These are phyloP conservation scores for Volvox reticuliferus DNA, from an alignment of 139 green algal species.

Conservation along the genomic window DNA sequence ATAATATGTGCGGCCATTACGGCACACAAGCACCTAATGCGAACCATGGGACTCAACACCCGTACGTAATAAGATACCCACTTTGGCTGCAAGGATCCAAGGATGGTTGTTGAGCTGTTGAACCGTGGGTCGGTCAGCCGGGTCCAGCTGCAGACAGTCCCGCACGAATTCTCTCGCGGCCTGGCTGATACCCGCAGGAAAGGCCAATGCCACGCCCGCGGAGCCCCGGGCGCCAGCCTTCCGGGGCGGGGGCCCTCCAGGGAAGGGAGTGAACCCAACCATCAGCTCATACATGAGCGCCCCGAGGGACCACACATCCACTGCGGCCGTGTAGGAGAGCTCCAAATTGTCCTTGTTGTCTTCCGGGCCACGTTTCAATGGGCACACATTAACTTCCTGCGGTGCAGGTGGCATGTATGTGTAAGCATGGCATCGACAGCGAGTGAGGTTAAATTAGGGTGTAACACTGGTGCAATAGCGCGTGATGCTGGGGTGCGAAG, in stretches of 20 bases:
- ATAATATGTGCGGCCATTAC: no score
- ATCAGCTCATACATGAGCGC: slow-evolving; percentile 72
- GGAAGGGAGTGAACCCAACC: slow-evolving; percentile 40
- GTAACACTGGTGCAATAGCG: no score
- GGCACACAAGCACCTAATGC: not conserved
- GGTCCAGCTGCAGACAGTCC: slow-evolving; percentile 44
- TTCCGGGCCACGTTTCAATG: slow-evolving; percentile 57
- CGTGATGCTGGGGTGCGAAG: no score
- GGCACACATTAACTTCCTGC: slow-evolving; percentile 48
- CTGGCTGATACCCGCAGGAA: slow-evolving; percentile 27
- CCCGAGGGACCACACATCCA: slow-evolving; percentile 62
- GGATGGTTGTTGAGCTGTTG: slow-evolving; percentile 54
- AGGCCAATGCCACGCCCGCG: slow-evolving; percentile 13
- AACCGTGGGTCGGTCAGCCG: slow-evolving; percentile 45
- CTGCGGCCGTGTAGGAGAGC: slow-evolving; percentile 55
- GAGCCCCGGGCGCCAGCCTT: not conserved
- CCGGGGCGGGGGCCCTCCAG: not conserved
- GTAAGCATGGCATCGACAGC: not conserved
- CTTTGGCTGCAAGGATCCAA: slow-evolving; percentile 34
- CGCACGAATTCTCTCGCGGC: slow-evolving; percentile 40
- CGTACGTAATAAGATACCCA: not conserved
- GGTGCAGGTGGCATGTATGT: not conserved
- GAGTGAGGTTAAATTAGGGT: no score
- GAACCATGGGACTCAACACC: not conserved
- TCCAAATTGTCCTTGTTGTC: slow-evolving; percentile 63